Conservation (phyloP, 2,329 filamentous ascomycete genomes). For the Stemphylium beticola region DNA sequence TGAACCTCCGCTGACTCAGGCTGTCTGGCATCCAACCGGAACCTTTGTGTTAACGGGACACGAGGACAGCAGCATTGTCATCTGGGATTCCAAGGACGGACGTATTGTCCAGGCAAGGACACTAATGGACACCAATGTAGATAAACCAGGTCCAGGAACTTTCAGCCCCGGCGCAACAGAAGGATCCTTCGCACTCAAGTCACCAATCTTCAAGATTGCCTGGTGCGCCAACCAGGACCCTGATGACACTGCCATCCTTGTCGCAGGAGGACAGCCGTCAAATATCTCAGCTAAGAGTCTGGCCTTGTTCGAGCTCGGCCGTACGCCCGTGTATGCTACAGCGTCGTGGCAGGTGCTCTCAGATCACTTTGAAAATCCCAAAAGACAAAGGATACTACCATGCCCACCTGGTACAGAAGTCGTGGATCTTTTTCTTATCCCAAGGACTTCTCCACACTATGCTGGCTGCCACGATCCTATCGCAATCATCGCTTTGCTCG, state of each 20-base stretch:
- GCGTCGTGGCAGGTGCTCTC: conserved; percentile 85
- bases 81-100: conserved; percentile 93
- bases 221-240: conserved; percentile 97
- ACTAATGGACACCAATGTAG: conserved; percentile 73
- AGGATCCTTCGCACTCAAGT: conserved; percentile 65
- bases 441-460: conserved; percentile 83
- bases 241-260: conserved; percentile 87
- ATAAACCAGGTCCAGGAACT: conserved; percentile 64
- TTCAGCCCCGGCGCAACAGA: conserved; percentile 53
- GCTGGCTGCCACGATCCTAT: conserved; percentile 89
- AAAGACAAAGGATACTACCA: conserved; percentile 71
- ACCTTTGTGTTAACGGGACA: conserved; percentile 87
- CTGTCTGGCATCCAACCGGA: conserved; percentile 92
- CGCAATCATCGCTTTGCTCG: conserved; percentile 77
- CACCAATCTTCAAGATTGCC: conserved; percentile 77
- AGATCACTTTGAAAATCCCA: conserved; percentile 78
- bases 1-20: conserved; percentile 78
- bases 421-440: conserved; percentile 81
- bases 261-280: conserved; percentile 78
- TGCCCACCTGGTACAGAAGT: conserved; percentile 80
- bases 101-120: conserved; percentile 83
- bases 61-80: conserved; percentile 88
- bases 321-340: conserved; percentile 88
- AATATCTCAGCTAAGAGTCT: conserved; percentile 75
- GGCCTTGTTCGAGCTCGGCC: conserved; percentile 87